Evolutionary conservation across 208 protist species (phyloP).

Genomic region (Leptomonas seymouri): DNA sequence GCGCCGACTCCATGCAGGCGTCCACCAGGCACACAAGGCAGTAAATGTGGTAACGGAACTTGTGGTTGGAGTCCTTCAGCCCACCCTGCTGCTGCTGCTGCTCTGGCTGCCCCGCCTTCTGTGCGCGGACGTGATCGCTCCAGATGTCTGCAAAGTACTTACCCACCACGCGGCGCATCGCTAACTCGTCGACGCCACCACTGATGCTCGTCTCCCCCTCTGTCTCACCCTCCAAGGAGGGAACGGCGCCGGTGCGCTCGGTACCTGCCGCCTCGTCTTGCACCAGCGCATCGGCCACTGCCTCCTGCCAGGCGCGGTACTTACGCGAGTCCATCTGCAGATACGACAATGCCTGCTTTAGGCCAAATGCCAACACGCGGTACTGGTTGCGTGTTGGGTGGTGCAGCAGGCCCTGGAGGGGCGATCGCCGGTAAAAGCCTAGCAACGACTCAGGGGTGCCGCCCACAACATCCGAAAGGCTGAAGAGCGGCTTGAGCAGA

Average conservation of each 20-base stretch:
- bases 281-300: background rate
- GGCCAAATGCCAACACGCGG: constrained; percentile 57
- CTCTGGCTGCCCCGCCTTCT: background rate
- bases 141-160: constrained; percentile 28
- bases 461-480: constrained; percentile 59
- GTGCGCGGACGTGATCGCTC: constrained; percentile 3
- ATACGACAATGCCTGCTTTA: constrained; percentile 75
- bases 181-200: background rate
- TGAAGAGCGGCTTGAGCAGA: constrained; percentile 36
- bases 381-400: constrained; percentile 58
- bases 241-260: background rate
- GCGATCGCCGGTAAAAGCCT: constrained; percentile 52
- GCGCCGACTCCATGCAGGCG: constrained; percentile 40
- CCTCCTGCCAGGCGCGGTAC: constrained; percentile 18
- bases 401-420: constrained; percentile 46
- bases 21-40: constrained; percentile 46
- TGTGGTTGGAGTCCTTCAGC: constrained; percentile 11
- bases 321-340: constrained; percentile 48
- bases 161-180: constrained; percentile 11
- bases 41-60: constrained; percentile 34
- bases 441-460: constrained; percentile 48
- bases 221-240: background rate
- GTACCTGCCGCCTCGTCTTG: background rate
- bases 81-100: background rate
- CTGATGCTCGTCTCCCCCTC: background rate